Base-by-base conservation (phyloP, 106 monocot genomes). In the Apostasia ramifera region DNA sequence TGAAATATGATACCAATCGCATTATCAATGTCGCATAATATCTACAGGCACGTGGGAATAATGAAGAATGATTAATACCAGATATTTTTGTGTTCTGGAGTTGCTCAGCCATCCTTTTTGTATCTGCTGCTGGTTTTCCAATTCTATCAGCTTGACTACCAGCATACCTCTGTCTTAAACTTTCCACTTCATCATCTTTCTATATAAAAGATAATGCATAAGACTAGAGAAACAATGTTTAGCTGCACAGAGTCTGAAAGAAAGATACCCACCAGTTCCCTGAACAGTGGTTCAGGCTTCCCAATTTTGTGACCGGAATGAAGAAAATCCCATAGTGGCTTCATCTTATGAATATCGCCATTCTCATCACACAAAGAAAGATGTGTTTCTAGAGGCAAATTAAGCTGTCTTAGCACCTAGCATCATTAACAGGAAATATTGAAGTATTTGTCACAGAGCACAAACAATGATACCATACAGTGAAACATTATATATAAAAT, bases 121-220 rank as follows among this genome's bases (percentile, higher is more conserved):
- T 78, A 71, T 92, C 89, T 68, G 82, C 80, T 70, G 80, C 84
- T 44, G 82, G 80, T 58, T 87, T 92, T 43, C 69, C 62, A 47
- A 56, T 61, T 73, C 95, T 89, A 39, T 97, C 95, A 74, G 95
- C 88, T 80, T 97, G 95, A 79, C 92, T 92, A 44, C 95, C 95
- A 70, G 95, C 77, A 86, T 89, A 97, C 76, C 75, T 89, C 44
- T 79, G 58, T 66, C 92, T 89, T 72, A 86, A 92, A 57, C 40
- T 67, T 51, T 84, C 89, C 39, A 89, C 95, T 10, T 92, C 84
- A 54, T 97, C 92, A 75, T 97, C 91, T 87, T 91, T 89, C 95
- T 97, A 83, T 50, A 58, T 3, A 54, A 2, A 77, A 49, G 1
- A 70, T 11, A 12, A 40, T 59, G 1, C 49, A 50, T 56, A 1